Evolutionary conservation across 2,329 filamentous ascomycete genomes (phyloP).

Genomic region (Botrytis pseudocinerea): DNA sequence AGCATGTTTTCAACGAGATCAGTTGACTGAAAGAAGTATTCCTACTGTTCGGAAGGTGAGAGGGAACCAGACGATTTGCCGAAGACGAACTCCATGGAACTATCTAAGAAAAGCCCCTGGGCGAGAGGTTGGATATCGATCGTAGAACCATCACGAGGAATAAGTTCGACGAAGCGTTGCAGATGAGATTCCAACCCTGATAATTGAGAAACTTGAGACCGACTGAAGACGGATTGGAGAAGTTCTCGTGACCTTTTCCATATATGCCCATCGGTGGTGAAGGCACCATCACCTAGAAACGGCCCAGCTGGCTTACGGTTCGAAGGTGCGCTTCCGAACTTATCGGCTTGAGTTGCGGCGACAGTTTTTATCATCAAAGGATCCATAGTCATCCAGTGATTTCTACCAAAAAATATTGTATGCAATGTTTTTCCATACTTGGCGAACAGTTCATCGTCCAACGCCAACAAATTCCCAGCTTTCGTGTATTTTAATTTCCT

Average conservation of each 20-base stretch:
- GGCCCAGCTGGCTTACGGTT: slow-evolving; percentile 48
- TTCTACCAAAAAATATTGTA: slow-evolving; percentile 21
- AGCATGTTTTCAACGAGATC: neutral
- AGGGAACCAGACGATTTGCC: slow-evolving; percentile 39
- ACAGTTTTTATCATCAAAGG: slow-evolving; percentile 57
- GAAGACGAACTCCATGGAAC: slow-evolving; percentile 36
- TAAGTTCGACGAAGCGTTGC: slow-evolving; percentile 53
- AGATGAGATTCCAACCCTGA: slow-evolving; percentile 61
- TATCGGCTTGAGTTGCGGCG: slow-evolving; percentile 54
- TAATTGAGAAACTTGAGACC: slow-evolving; percentile 50
- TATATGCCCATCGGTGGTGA: slow-evolving; percentile 51
- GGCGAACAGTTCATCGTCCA: slow-evolving; percentile 20
- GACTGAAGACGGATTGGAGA: slow-evolving; percentile 54
- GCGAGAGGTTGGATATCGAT: slow-evolving; percentile 63
- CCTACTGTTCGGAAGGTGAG: slow-evolving; percentile 16
- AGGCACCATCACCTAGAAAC: slow-evolving; percentile 56
- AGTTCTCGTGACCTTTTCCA: slow-evolving; percentile 53
- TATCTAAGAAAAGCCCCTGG: slow-evolving; percentile 64
- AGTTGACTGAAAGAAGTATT: neutral
- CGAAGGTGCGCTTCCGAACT: slow-evolving; percentile 50
- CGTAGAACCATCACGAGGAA: slow-evolving; percentile 54
- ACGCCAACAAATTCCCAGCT: neutral
- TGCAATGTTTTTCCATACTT: slow-evolving; percentile 25
- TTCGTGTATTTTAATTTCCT: neutral
- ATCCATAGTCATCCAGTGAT: slow-evolving; percentile 46